Base-by-base conservation (phyloP, 306 rosid genomes). In the Malus sylvestris region DNA sequence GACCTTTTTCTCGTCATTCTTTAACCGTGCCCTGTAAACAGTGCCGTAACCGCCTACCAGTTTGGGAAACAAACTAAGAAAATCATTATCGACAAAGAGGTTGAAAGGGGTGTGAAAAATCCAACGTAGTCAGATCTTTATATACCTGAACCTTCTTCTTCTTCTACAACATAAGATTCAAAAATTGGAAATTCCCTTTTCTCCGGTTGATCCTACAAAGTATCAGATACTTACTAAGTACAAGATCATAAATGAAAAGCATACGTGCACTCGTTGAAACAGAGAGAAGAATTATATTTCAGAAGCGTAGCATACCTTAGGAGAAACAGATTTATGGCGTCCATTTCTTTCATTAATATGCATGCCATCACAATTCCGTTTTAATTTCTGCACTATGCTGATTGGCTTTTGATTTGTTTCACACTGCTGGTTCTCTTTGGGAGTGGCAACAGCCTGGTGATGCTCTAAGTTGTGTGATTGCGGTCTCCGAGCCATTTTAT, bases 141-240 rank as follows among this genome's bases (percentile, higher is more conserved):
- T 42, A 66, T 84, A 90, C 96, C 96, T 84, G 93, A 90, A 68
- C 96, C 96, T 85, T 90, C 96, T 87, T 91, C 93, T 77, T 88
- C 91, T 75, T 87, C 91, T 72, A 88, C 79, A 45, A 23, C 40
- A 74, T 74, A 87, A 33, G 75, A 51, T 40, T 87, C 90, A 78
- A 91, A 88, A 63, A 78, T 82, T 79, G 96, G 96, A 82, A 82
- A 70, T 14, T 74, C 46, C 65, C 79, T 91, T 81, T 71, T 60
- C 85, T 87, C 87, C 33, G 29, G 69, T 80, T 88, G 83, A 76
- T 81, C 84, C 87, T 85, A 81, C 71, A 78, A 72, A 27, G 75
- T 45, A 27, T 44, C 15, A 59, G 20, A 22, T 6, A 12, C 19
- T 42, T 45, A 46, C 5, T 5, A 44, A 46, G 19, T 18, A 49